Base-by-base conservation (phyloP, 805 yeast genomes). In the Lipomyces orientalis region DNA sequence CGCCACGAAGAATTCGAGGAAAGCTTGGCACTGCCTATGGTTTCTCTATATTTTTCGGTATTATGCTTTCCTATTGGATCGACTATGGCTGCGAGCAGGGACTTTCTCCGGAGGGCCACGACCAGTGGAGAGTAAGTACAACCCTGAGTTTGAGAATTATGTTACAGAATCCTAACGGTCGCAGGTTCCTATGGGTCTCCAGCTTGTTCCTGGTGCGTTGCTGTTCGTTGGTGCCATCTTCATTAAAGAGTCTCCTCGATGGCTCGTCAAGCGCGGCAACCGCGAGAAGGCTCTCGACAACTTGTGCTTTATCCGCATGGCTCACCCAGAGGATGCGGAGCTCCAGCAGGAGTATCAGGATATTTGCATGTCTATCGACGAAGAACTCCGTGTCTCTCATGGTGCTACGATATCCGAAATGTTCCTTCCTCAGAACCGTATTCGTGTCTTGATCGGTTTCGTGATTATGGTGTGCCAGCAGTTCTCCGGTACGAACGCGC, bases 201-300 rank as follows among this genome's bases (percentile, higher is more conserved):
- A 72, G 59, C 65, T 71, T 43, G 65, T 72, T 12, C 73, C 71
- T 25, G 70, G 74, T 25, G 65, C 69, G 8, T 49, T 72, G 4
- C 72, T 86, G 86, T 60, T 88, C 86, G 75, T 77, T 85, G 62
- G 85, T 86, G 76, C 65, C 3, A 81, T 73, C 68, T 82, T 61
- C 86, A 83, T 79, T 75, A 84, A 64, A 87, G 90, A 58, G 79
- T 87, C 90, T 58, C 96, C 97, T 49, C 83, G 97, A 73, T 91
- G 81, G 79, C 85, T 80, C 68, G 88, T 90, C 37, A 85, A 85
- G 59, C 84, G 84, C 69, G 85, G 85, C 69, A 78, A 84, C 29
- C 75, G 85, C 62, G 88, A 84, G 19, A 81, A 83, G 60, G 94
- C 93, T 2, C 80, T 85, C 39, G 74, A 79, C 37, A 79, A 77